Percentiles rank a stretch among this genome's conserved stretches.
Evolutionary conservation across 164 flowering plant genomes (phyloP).

Genomic region (Berberis thunbergii): DNA sequence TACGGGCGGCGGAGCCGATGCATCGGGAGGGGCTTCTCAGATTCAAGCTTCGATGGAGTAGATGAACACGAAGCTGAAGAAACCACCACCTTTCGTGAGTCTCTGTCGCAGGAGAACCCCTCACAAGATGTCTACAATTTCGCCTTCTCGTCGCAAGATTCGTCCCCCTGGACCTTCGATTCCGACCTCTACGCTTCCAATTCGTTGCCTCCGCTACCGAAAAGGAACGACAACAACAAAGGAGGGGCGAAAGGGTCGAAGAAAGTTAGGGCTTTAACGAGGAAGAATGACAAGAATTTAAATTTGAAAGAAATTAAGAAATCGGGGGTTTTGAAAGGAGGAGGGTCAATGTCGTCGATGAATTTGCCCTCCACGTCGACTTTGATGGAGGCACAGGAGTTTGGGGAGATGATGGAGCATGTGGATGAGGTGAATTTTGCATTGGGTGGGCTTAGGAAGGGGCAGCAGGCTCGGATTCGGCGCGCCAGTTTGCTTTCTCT

Average conservation of each 20-base stretch:
- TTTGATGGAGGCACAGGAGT: constrained; percentile 94
- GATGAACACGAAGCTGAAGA: too few species aligned
- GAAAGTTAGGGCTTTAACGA: constrained; percentile 9
- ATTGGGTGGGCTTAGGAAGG: constrained; percentile 69
- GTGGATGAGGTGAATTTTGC: constrained; percentile 92
- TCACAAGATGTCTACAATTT: constrained; percentile 37
- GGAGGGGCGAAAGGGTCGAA: constrained; percentile 16
- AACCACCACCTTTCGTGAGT: too few species aligned
- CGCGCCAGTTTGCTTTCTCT: constrained; percentile 72
- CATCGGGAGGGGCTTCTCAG: too few species aligned
- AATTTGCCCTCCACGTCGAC: constrained; percentile 35
- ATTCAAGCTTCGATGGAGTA: too few species aligned
- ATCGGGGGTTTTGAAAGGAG: constrained; percentile 1
- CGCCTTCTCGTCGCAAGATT: constrained; percentile 52
- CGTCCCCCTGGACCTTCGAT: constrained; percentile 36
- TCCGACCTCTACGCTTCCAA: constrained; percentile 17
- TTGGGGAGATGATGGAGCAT: constrained; percentile 96
- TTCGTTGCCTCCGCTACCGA: constrained; percentile 15
- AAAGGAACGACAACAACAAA: neutral
- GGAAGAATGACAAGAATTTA: neutral
- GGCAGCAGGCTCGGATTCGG: constrained; percentile 54
- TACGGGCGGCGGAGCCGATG: too few species aligned
- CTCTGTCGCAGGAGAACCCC: neutral
- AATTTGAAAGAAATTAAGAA: constrained; percentile 1
- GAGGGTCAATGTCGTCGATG: constrained; percentile 9